Evolutionary conservation across 2,329 filamentous ascomycete species (phyloP).

Genomic region (Microdochium nivale): DNA sequence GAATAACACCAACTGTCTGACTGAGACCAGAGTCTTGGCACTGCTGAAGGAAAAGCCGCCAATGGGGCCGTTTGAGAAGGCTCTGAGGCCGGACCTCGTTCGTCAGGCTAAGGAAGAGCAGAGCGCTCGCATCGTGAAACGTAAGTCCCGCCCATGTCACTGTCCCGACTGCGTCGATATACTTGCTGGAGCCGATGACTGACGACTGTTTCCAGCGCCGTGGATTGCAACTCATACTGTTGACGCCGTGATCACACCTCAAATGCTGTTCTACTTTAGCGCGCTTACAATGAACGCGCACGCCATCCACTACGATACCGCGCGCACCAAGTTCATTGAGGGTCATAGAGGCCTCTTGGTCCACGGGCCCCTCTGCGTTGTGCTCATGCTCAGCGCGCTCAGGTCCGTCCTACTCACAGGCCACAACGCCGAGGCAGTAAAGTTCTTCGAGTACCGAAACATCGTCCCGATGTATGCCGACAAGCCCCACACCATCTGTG

Average conservation of each 20-base stretch:
- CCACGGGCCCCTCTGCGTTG: constrained; percentile 76
- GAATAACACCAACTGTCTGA: constrained; percentile 14
- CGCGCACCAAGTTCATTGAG: constrained; percentile 63
- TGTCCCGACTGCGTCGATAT: neutral
- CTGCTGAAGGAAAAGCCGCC: constrained; percentile 33
- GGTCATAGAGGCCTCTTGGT: constrained; percentile 70
- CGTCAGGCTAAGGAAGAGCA: constrained; percentile 3
- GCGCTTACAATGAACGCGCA: constrained; percentile 91
- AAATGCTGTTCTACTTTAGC: constrained; percentile 81
- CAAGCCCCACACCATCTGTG: constrained; percentile 63
- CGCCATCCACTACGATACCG: constrained; percentile 73
- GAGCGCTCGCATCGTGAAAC: constrained; percentile 11
- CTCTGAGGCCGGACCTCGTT: constrained; percentile 4
- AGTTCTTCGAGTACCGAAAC: constrained; percentile 68
- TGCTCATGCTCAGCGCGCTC: constrained; percentile 65
- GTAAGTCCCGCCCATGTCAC: constrained; percentile 12
- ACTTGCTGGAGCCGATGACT: constrained; percentile 1
- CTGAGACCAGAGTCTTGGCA: constrained; percentile 41
- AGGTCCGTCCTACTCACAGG: constrained; percentile 32
- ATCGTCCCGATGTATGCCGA: constrained; percentile 70
- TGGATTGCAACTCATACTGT: constrained; percentile 30
- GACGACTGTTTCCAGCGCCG: constrained; percentile 18
- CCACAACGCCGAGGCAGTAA: constrained; percentile 27
- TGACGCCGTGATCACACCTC: constrained; percentile 54
- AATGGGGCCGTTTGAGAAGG: constrained; percentile 11